phyloP scores from a whole-genome alignment of 805 yeast genomes.

The Jamesozyma jinghongensis region DNA sequence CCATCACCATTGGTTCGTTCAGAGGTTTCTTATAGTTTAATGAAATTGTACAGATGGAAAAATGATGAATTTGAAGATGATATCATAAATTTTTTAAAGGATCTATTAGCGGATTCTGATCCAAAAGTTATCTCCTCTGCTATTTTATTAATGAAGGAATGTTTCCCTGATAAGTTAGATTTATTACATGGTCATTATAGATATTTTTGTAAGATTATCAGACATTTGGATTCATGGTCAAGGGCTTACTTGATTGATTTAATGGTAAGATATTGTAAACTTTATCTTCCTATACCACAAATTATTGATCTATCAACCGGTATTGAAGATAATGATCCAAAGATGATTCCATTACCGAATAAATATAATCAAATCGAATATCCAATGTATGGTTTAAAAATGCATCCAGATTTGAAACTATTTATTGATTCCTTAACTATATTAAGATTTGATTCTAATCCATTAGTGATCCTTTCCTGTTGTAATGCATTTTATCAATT shows the following conservation, averaged over 20 bases:
- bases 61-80: slow-evolving; percentile 39
- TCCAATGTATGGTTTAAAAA: slow-evolving; percentile 34
- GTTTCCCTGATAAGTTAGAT: slow-evolving; percentile 50
- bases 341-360: slow-evolving; percentile 35
- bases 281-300: slow-evolving; percentile 49
- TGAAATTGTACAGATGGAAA: slow-evolving; percentile 41
- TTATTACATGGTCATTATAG: slow-evolving; percentile 65
- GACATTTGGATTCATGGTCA: slow-evolving; percentile 63
- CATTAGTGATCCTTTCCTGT: slow-evolving; percentile 53
- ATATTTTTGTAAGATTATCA: slow-evolving; percentile 40
- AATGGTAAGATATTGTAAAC: slow-evolving; percentile 56
- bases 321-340: slow-evolving; percentile 6
- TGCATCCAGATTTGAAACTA: slow-evolving; percentile 49
- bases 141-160: slow-evolving; percentile 43
- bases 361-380: slow-evolving; percentile 32
- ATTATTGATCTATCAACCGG: slow-evolving; percentile 29
- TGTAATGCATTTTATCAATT: slow-evolving; percentile 48
- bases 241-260: slow-evolving; percentile 52
- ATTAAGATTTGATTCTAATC: slow-evolving; percentile 44
- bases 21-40: slow-evolving; percentile 68
- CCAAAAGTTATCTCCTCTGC: slow-evolving; percentile 63
- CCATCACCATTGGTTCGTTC: slow-evolving; percentile 69
- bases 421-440: slow-evolving; percentile 41
- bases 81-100: slow-evolving; percentile 40
- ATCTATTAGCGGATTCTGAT: slow-evolving; percentile 56